Conservation (phyloP, 257 asterid genomes). For the Apocynum venetum region DNA sequence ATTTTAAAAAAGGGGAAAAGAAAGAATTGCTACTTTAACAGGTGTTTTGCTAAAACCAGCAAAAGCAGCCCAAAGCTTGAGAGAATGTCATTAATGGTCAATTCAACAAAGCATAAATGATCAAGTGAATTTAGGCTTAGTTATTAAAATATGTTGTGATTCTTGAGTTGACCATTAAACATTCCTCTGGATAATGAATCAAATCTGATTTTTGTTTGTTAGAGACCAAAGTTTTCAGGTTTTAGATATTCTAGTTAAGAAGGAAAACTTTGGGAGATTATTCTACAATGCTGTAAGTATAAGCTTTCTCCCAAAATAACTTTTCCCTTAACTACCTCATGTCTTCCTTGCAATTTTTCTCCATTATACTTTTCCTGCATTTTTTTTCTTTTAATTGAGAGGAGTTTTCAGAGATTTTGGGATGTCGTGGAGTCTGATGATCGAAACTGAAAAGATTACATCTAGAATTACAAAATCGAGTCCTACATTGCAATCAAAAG, state of each 20-base stretch:
- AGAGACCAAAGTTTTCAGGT: not conserved
- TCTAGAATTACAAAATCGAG: not conserved
- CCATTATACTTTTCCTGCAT: no score
- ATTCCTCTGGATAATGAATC: not conserved
- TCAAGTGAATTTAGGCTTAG: not conserved
- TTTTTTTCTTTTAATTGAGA: no score
- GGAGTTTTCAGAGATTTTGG: not conserved
- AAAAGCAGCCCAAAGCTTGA: not conserved
- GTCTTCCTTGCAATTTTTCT: no score
- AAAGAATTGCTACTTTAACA: not conserved
- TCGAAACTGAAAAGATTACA: not conserved
- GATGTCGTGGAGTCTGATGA: not conserved
- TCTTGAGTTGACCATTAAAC: not conserved
- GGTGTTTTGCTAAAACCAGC: not conserved
- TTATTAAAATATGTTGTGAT: not conserved
- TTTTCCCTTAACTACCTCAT: not conserved
- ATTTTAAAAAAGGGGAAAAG: not conserved
- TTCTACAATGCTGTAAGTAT: not conserved
- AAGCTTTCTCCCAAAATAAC: not conserved
- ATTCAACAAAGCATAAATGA: not conserved
- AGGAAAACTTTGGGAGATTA: not conserved
- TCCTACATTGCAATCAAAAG: no score
- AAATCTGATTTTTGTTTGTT: not conserved
- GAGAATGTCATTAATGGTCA: not conserved
- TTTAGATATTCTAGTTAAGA: not conserved